Conservation (phyloP, 345 rosid species). For the Mallotus nudiflorus region DNA sequence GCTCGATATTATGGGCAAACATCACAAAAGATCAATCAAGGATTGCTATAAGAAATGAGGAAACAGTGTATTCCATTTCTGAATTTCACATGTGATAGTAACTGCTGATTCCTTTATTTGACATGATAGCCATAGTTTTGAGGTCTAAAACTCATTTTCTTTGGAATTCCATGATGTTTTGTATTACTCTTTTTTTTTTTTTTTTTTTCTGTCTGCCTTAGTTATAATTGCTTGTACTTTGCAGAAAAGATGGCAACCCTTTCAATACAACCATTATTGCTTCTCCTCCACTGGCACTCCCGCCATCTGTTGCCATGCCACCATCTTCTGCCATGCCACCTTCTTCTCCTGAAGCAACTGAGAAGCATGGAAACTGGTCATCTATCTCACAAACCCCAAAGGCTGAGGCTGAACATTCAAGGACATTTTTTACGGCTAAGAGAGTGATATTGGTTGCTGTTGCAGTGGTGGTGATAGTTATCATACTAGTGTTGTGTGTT, state of each 20-base stretch:
- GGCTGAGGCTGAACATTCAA: slow-evolving; percentile 44
- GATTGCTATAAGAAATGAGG: not conserved
- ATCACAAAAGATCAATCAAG: no score
- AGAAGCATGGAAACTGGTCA: slow-evolving; percentile 17
- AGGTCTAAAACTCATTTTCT: not conserved
- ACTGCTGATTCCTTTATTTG: not conserved
- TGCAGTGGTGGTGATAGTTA: slow-evolving; percentile 41
- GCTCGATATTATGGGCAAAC: no score
- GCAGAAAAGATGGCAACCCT: slow-evolving; percentile 94
- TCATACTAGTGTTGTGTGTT: slow-evolving; percentile 44
- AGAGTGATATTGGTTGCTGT: slow-evolving; percentile 46
- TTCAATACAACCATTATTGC: slow-evolving; percentile 74
- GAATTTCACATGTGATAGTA: not conserved
- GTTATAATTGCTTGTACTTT: slow-evolving; percentile 11
- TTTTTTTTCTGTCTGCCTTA: not conserved
- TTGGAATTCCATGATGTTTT: not conserved
- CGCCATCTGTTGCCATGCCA: slow-evolving; percentile 46
- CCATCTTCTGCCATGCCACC: slow-evolving; percentile 63
- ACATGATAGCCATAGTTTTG: not conserved
- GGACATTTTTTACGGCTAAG: slow-evolving; percentile 37
- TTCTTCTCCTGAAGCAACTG: slow-evolving; percentile 24
- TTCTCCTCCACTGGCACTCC: slow-evolving; percentile 55
- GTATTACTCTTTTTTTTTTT: not conserved
- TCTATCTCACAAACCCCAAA: slow-evolving; percentile 32
- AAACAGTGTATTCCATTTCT: not conserved